A percentile compares a stretch with the other conserved stretches of the same genome.
These are phyloP conservation scores for Cunninghamia lanceolata DNA, from an alignment of 75 land plant species.

Conservation along the genomic window DNA sequence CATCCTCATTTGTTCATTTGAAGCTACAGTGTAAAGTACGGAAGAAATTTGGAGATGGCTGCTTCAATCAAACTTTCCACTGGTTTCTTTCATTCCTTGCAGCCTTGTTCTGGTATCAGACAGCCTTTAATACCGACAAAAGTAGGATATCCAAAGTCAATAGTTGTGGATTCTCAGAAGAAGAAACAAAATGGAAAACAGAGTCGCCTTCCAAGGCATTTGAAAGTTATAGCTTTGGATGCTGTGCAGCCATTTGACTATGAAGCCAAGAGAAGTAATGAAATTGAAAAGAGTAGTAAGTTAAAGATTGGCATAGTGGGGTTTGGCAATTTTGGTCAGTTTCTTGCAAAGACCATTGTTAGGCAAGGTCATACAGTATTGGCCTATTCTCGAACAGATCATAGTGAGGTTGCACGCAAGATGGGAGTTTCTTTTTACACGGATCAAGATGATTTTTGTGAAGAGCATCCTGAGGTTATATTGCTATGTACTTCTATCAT, in stretches of 20 bases:
- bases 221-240: conserved; percentile 16
- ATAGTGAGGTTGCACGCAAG: conserved; percentile 26
- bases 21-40: background rate
- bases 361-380: conserved; percentile 55
- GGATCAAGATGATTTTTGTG: conserved; percentile 73
- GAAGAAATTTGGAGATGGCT: conserved; percentile 3
- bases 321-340: conserved; percentile 78
- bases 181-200: background rate
- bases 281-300: conserved; percentile 22
- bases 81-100: background rate
- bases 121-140: background rate
- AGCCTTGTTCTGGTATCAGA: background rate
- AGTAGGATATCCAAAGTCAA: background rate
- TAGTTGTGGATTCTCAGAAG: background rate
- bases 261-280: conserved; percentile 28
- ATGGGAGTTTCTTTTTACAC: conserved; percentile 51
- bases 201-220: background rate
- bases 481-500: conserved; percentile 71
- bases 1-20: background rate
- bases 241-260: conserved; percentile 46
- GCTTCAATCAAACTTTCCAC: background rate
- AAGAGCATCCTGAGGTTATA: conserved; percentile 83
- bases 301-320: conserved; percentile 69
- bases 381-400: conserved; percentile 63
- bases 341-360: conserved; percentile 54